Evolutionary conservation across 2,329 filamentous ascomycete genomes (phyloP).

Genomic region (Pseudogymnoascus sp.): DNA sequence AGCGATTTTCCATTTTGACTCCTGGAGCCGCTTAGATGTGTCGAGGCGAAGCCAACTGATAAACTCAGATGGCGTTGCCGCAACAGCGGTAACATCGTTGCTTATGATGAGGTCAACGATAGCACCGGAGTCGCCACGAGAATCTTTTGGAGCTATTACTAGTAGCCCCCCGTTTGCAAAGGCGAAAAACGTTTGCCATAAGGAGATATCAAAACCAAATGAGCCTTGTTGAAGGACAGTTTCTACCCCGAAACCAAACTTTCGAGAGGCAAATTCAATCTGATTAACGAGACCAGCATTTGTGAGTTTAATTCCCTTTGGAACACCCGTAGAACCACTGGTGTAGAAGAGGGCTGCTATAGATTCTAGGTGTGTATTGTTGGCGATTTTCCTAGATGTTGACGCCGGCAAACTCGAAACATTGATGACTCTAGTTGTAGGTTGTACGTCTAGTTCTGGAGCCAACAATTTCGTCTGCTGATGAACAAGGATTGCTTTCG

Average conservation of each 20-base stretch:
- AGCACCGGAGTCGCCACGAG: neutral
- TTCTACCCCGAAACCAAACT: neutral
- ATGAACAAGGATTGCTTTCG: no score
- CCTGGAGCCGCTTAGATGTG: neutral
- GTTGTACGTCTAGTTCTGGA: no score
- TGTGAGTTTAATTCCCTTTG: slow-evolving; percentile 22
- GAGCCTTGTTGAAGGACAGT: neutral
- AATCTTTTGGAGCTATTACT: neutral
- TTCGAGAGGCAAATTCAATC: slow-evolving; percentile 16
- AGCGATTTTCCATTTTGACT: neutral
- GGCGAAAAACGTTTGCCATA: neutral
- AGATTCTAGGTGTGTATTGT: neutral
- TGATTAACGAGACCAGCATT: slow-evolving; percentile 21
- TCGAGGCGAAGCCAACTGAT: neutral
- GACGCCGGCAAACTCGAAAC: no score
- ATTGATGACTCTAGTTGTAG: no score
- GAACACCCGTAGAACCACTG: slow-evolving; percentile 16
- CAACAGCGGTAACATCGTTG: neutral
- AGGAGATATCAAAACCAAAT: neutral
- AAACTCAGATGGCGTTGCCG: neutral
- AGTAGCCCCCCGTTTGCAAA: neutral
- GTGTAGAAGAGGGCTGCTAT: slow-evolving; percentile 12
- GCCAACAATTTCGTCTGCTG: no score
- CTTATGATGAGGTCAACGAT: neutral
- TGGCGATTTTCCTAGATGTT: neutral